Conservation (phyloP, 1,284 basidiomycete genomes). For the Xerocomus amazonicus region DNA sequence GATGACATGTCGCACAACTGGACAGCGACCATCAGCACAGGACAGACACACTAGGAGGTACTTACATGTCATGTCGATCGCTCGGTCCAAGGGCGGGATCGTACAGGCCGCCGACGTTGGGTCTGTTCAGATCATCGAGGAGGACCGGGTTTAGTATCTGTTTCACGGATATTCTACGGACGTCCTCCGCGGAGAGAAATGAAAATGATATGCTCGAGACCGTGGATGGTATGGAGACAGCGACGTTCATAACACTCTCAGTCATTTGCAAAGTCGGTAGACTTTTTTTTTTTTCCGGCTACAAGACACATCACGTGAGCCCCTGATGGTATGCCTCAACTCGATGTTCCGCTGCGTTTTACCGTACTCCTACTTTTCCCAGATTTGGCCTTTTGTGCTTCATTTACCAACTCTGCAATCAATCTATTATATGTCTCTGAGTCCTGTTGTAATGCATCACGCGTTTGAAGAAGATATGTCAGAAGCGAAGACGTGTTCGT, state of each 20-base stretch:
- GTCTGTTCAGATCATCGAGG: conserved; percentile 91
- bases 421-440: conserved; percentile 81
- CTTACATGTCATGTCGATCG: conserved; percentile 84
- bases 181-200: conserved; percentile 89
- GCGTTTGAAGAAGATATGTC: conserved; percentile 76
- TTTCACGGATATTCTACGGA: conserved; percentile 93
- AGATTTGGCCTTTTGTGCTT: conserved; percentile 75
- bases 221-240: conserved; percentile 82
- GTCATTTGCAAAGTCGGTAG: conserved; percentile 1
- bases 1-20: conserved; percentile 91
- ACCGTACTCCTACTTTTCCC: conserved; percentile 48
- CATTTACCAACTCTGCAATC: conserved; percentile 77
- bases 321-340: conserved; percentile 4
- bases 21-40: conserved; percentile 7
- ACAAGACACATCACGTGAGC: conserved; percentile 22
- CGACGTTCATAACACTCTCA: conserved; percentile 76
- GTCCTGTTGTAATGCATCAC: conserved; percentile 83
- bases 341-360: conserved; percentile 48
- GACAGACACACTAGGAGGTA: conserved; percentile 16
- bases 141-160: conserved; percentile 93
- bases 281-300: conserved; percentile 11
- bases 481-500: conserved; percentile 70
- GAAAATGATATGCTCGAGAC: conserved; percentile 91
- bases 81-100: conserved; percentile 94
- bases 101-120: conserved; percentile 91